A percentile compares a stretch with the other conserved stretches of the same genome.
These are phyloP conservation scores for Chlamydomonas schloesseri DNA, from an alignment of 139 green algal genomes.

Conservation along the genomic window DNA sequence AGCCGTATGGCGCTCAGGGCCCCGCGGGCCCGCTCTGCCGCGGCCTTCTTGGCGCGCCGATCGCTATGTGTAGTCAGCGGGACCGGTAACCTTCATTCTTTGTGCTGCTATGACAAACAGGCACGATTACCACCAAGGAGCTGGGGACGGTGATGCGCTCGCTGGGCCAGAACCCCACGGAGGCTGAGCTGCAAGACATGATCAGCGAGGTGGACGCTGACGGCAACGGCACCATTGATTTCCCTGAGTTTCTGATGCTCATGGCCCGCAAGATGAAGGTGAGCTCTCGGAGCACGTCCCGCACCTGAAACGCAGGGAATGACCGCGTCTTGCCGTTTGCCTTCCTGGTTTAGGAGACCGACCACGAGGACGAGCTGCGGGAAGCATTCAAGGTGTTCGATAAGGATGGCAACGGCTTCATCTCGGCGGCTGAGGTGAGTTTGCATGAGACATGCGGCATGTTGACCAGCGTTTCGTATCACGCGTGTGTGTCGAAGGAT, in stretches of 20 bases:
- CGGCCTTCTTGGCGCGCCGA: background rate
- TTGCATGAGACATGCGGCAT: background rate
- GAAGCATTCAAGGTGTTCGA: conserved; percentile 99
- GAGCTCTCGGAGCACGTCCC: conserved; percentile 84
- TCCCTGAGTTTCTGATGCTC: conserved; percentile 98
- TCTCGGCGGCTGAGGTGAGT: conserved; percentile 95
- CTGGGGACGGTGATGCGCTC: conserved; percentile 99
- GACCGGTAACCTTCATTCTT: background rate
- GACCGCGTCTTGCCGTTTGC: background rate
- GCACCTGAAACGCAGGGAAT: conserved; percentile 96
- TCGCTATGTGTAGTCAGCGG: background rate
- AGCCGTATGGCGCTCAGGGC: too few species aligned
- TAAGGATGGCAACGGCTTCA: conserved; percentile 99
- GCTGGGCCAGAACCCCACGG: conserved; percentile 98
- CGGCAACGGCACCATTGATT: conserved; percentile 99
- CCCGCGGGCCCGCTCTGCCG: too few species aligned
- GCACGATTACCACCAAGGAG: conserved; percentile 98
- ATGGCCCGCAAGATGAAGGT: conserved; percentile 99
- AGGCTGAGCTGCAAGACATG: conserved; percentile 99
- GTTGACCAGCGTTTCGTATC: background rate
- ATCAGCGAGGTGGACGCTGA: conserved; percentile 99
- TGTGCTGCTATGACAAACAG: conserved; percentile 47
- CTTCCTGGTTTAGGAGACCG: conserved; percentile 75
- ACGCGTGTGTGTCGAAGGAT: too few species aligned
- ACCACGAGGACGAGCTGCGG: conserved; percentile 98